phyloP scores from a whole-genome alignment of 2,329 filamentous ascomycete species.

The Clarireedia paspali region DNA sequence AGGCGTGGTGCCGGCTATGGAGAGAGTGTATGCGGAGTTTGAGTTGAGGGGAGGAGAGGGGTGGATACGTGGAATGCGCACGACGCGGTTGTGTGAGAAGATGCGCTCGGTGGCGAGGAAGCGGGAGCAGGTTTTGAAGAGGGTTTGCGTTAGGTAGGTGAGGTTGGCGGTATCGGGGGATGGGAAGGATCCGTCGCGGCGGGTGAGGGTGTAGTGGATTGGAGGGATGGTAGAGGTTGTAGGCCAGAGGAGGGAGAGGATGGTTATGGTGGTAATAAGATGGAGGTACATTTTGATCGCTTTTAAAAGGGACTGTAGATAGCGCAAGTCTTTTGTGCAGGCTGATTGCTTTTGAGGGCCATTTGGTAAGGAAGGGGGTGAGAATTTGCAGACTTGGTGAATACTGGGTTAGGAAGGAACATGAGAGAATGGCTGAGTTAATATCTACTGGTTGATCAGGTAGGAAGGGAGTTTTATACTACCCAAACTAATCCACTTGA shows the following conservation, averaged over 20 bases:
- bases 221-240: background rate
- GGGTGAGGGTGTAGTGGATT: constrained; percentile 1
- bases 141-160: background rate
- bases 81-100: background rate
- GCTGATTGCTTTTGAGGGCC: too few relatives aligned
- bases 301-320: too few relatives aligned
- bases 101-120: background rate
- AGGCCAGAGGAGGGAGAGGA: background rate
- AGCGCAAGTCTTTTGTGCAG: too few relatives aligned
- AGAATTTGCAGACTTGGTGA: too few relatives aligned
- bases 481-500: too few relatives aligned
- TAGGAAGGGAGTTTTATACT: too few relatives aligned
- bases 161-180: background rate
- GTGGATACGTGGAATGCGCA: background rate
- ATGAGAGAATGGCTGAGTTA: too few relatives aligned
- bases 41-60: background rate
- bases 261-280: background rate
- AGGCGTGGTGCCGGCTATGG: background rate
- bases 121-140: background rate
- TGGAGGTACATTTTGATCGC: too few relatives aligned
- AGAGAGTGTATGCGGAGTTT: background rate
- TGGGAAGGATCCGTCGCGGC: background rate
- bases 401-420: too few relatives aligned
- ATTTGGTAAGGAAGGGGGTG: too few relatives aligned
- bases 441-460: too few relatives aligned